Evolutionary conservation across 1,284 basidiomycete genomes (phyloP).

Genomic region (Marasmius oreades): DNA sequence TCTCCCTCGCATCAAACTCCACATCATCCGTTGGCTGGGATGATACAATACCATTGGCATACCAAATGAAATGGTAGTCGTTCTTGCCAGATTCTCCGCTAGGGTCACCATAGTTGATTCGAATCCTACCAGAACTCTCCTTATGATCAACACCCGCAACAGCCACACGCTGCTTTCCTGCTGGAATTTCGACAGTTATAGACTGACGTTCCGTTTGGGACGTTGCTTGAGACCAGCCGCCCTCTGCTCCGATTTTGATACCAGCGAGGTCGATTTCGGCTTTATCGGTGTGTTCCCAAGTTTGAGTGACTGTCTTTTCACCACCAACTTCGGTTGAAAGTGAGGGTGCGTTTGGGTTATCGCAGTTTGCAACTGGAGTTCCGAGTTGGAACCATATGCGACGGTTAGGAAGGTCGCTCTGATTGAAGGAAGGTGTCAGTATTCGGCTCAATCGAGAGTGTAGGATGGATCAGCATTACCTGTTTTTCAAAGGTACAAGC

Average conservation of each 20-base stretch:
- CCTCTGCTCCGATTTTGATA: constrained; percentile 4
- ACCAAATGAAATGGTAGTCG: constrained; percentile 4
- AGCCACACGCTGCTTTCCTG: not conserved
- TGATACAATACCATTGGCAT: not conserved
- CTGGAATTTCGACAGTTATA: not conserved
- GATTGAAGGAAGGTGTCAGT: not conserved
- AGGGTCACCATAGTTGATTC: not conserved
- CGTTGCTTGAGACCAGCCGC: not conserved
- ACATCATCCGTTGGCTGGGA: constrained; percentile 4
- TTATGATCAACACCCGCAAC: not conserved
- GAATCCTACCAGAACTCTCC: no score
- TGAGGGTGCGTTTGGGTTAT: not conserved
- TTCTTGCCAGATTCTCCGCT: not conserved
- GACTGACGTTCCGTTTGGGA: not conserved
- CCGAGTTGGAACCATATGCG: no score
- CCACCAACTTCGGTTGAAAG: not conserved
- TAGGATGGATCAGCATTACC: not conserved
- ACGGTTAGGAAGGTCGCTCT: not conserved
- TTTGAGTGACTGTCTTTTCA: not conserved
- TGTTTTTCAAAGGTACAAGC: not conserved
- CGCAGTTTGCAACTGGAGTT: no score
- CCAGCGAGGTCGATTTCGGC: constrained; percentile 1
- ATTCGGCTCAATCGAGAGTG: no score
- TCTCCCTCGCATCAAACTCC: constrained; percentile 2
- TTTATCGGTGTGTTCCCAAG: constrained; percentile 2